Base-by-base conservation (phyloP, 805 yeast genomes). In the Candida namnaoensis region DNA sequence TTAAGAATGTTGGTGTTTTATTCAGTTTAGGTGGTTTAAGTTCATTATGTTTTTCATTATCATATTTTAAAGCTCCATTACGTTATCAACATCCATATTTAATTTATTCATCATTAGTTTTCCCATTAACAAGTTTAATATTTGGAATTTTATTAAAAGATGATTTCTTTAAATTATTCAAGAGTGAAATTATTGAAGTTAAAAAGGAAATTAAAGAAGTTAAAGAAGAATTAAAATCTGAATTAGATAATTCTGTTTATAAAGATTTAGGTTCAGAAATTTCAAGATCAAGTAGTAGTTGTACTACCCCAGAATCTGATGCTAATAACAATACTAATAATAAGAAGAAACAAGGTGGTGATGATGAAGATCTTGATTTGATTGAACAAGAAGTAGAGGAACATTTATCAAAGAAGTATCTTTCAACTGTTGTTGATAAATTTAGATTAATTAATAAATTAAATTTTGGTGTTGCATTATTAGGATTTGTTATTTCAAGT, bases 71-170 rank as follows among this genome's bases (percentile, higher is more conserved):
- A 38, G 77, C 88, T 1, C 77, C 85, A 19, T 49, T 59, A 5
- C 55, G 64, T 33, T 78, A 71, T 42, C 75, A 75, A 58, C 95
- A 84, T 60, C 93, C 93, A 19, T 84, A 83, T 56, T 69, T 84
- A 53, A 53, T 84, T 12, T 84, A 84, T 37, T 47, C 60, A 5
- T 48, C 56, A 5, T 44, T 55, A 38, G 53, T 55, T 7, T 50
- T 50, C 44, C 60, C 60, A 24, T 14, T 55, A 5, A 41, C 50
- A 11, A 15, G 46, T 13, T 26, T 45, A 2, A 41, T 52, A 19
- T 51, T 43, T 37, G 46, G 42, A 13, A 19, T 40, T 1, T n/a
- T 46, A 9, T 39, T 45, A 11, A 49, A 43, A 7, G 26, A 38
- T 3, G 43, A 39, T 8, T 11, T 49, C 0, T 12, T n/a, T 12